Evolutionary conservation across 2,329 filamentous ascomycete genomes (phyloP).

Genomic region (Cladophialophora chaetospira): DNA sequence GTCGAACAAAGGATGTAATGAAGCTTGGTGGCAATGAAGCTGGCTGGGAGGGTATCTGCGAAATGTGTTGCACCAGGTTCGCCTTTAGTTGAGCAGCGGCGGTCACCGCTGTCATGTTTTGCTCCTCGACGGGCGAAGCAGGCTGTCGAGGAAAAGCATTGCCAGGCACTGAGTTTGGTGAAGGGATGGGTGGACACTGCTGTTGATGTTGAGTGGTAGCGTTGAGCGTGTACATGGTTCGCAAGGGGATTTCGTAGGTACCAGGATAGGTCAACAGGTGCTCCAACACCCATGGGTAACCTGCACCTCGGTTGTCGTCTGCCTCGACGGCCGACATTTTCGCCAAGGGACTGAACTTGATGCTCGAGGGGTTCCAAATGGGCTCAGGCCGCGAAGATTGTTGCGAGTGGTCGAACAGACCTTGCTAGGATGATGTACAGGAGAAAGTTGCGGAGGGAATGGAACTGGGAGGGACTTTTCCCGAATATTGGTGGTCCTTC

Average conservation of each 20-base stretch:
- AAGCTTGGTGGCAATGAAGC: slow-evolving; percentile 64
- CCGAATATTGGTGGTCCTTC: not conserved
- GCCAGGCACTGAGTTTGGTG: slow-evolving; percentile 41
- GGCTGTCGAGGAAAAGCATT: slow-evolving; percentile 34
- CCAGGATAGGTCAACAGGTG: slow-evolving; percentile 63
- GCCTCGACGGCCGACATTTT: slow-evolving; percentile 14
- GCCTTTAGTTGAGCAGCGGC: slow-evolving; percentile 47
- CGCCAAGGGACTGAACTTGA: not conserved
- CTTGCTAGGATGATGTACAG: too few species aligned
- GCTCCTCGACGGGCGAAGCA: slow-evolving; percentile 28
- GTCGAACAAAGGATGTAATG: slow-evolving; percentile 62
- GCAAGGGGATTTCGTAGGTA: slow-evolving; percentile 66
- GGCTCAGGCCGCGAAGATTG: not conserved
- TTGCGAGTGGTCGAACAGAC: too few species aligned
- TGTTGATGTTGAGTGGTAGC: slow-evolving; percentile 54
- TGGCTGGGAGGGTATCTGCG: slow-evolving; percentile 61
- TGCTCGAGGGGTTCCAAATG: not conserved
- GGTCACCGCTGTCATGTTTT: slow-evolving; percentile 32
- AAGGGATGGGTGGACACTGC: slow-evolving; percentile 34
- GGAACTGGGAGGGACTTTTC: not conserved
- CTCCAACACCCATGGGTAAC: slow-evolving; percentile 58
- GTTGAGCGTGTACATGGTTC: slow-evolving; percentile 69
- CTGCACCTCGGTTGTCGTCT: slow-evolving; percentile 40
- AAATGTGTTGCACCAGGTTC: slow-evolving; percentile 54
- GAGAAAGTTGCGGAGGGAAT: not conserved